phyloP scores from a whole-genome alignment of 106 monocot species.

The Acanthochlamys bracteata region DNA sequence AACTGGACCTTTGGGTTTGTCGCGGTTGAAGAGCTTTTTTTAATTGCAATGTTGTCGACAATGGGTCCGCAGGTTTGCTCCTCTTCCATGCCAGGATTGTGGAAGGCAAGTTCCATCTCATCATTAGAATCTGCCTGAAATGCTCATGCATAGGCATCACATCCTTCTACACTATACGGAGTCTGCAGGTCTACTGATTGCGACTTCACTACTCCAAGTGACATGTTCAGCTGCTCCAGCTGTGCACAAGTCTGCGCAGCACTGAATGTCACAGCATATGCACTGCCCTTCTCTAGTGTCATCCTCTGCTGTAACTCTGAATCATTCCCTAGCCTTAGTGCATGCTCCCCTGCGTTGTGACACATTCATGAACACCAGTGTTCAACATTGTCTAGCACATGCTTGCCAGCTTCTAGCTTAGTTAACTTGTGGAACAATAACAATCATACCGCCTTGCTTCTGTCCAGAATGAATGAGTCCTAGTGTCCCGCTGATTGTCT shows the following conservation, averaged over 20 bases:
- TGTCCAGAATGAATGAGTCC: constrained; percentile 82
- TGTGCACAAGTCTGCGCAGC: constrained; percentile 92
- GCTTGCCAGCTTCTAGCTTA: neutral
- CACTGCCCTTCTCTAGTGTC: constrained; percentile 59
- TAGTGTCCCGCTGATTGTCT: constrained; percentile 80
- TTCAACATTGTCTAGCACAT: neutral
- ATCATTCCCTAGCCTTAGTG: constrained; percentile 82
- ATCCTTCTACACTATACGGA: constrained; percentile 85
- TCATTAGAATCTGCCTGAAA: constrained; percentile 43
- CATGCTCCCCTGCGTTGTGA: constrained; percentile 45
- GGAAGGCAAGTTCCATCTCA: constrained; percentile 31
- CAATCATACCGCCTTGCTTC: constrained; percentile 93
- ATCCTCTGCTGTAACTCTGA: constrained; percentile 60
- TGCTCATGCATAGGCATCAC: constrained; percentile 84
- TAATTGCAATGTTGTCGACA: constrained; percentile 79
- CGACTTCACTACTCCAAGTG: constrained; percentile 21
- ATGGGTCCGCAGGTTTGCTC: constrained; percentile 93
- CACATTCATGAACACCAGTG: no score
- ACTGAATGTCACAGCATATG: constrained; percentile 78
- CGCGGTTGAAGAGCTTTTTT: constrained; percentile 86
- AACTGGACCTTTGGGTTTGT: constrained; percentile 36
- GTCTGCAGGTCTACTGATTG: constrained; percentile 85
- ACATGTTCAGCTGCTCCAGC: constrained; percentile 84
- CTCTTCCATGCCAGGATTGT: constrained; percentile 92
- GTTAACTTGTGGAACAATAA: constrained; percentile 87